Evolutionary conservation across 352 stramenopile species (phyloP), one percentile per base, ranked within the genome.

Genomic region (Phytophthora pseudosyringae): DNA sequence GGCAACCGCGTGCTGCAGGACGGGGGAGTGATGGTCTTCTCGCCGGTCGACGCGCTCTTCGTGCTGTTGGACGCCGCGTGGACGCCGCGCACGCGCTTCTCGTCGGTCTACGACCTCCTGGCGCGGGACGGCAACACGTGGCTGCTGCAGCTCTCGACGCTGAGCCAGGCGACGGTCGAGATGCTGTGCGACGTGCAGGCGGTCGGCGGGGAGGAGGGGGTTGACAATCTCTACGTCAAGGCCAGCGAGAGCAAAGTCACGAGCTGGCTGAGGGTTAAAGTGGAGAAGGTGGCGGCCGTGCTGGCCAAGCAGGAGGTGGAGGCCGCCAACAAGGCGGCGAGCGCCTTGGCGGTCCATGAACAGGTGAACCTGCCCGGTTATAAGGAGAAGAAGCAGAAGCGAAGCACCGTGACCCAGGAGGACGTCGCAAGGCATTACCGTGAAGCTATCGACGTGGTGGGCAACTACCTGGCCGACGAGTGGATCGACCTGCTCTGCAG

Each of bases 1-100:
- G 81, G 78, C n/a, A 91, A 90, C 58, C 47, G 69, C 51, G 87
- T 93, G 41, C 49, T 86, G 32, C 79, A 91, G 71, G 77, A 93
- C 49, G 86, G 84, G 11, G 80, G 72, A 36, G 9, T 93, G 15
- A 67, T 84, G 26, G 68, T 93, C 36, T 78, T 93, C 18, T 86
- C 87, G 7, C 80, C 74, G 8, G 65, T 93, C 33, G 84, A 95
- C 32, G 72, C 83, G 33, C 68, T 91, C 2, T 93, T 93, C 43
- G 83, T 95, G 56, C 61, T 95, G 13, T 56, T 95, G 39, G 65
- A 79, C 29, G 80, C 76, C 11, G 66, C 75, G 12, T 85, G 76
- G 73, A 31, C 58, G n/a, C 75, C 89, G 33, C 75, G 78, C 11
- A 59, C 67, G 13, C 70, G 76, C 13, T 89, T 81, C 45, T 71